Conservation (phyloP, 2,329 filamentous ascomycete genomes). For the Pseudofabraea citricarpa region DNA sequence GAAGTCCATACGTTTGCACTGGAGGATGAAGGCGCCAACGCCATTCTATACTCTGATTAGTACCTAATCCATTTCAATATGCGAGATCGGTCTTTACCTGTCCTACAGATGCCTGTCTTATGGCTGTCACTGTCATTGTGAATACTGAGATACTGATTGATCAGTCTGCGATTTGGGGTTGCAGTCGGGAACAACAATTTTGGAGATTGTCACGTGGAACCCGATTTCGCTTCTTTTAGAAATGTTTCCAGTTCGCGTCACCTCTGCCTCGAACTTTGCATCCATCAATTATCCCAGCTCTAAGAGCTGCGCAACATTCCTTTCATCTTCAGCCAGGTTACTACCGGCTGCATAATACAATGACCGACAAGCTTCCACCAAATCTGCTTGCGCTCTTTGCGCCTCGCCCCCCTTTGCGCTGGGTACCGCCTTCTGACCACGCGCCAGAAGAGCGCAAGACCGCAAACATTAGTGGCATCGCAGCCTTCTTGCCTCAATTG, state of each 20-base stretch:
- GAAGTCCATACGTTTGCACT: constrained; percentile 93
- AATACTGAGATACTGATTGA: constrained; percentile 4
- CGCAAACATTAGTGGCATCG: constrained; percentile 66
- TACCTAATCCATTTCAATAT: neutral
- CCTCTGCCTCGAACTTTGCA: neutral
- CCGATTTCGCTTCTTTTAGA: neutral
- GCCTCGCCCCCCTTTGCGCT: constrained; percentile 86
- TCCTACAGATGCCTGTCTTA: constrained; percentile 47
- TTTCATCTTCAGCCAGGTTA: neutral
- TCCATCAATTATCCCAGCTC: constrained; percentile 10
- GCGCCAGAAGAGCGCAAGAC: constrained; percentile 79
- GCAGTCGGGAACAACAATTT: neutral
- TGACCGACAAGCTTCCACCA: constrained; percentile 95
- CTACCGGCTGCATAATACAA: constrained; percentile 34
- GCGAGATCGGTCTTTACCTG: constrained; percentile 37
- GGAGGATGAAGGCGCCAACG: constrained; percentile 91
- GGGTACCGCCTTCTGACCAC: constrained; percentile 77
- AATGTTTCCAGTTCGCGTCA: constrained; percentile 9
- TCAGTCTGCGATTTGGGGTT: too few relatives aligned
- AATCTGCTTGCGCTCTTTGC: constrained; percentile 93
- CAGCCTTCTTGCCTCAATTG: constrained; percentile 67
- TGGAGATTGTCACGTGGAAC: constrained; percentile 5
- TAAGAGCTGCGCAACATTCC: constrained; percentile 6
- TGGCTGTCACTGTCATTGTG: constrained; percentile 47
- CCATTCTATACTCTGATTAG: constrained; percentile 68